phyloP scores from a whole-genome alignment of 345 rosid genomes.

The Mangifera indica region DNA sequence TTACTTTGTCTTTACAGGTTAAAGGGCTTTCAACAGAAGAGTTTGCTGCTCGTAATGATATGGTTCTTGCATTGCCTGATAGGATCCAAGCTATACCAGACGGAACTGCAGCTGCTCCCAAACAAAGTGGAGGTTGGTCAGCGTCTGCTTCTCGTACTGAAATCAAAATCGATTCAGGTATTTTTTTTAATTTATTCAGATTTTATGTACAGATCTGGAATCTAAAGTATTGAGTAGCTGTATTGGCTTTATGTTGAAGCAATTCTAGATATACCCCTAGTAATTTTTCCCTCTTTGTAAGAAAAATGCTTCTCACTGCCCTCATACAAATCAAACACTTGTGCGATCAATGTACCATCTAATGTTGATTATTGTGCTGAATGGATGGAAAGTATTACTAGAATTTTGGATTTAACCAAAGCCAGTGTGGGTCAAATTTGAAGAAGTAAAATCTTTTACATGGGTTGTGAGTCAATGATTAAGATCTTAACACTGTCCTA shows the following conservation, averaged over 20 bases:
- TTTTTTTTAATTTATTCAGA: slow-evolving; percentile 1
- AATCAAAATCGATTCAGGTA: slow-evolving; percentile 96
- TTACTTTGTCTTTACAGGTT: slow-evolving; percentile 41
- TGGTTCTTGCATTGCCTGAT: slow-evolving; percentile 86
- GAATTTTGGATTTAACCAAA: background rate
- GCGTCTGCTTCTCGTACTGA: slow-evolving; percentile 72
- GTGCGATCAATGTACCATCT: background rate
- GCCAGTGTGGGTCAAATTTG: background rate
- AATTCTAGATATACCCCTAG: background rate
- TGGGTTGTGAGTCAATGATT: background rate
- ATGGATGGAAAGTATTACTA: background rate
- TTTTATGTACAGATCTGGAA: background rate
- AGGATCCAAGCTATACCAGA: slow-evolving; percentile 96
- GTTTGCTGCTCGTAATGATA: slow-evolving; percentile 80
- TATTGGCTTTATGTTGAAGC: slow-evolving; percentile 6
- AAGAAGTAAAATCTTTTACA: background rate
- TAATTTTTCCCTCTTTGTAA: background rate
- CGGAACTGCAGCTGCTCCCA: slow-evolving; percentile 81
- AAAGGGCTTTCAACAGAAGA: slow-evolving; percentile 93
- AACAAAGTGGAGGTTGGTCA: slow-evolving; percentile 74
- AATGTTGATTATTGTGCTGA: background rate
- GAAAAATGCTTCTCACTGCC: background rate
- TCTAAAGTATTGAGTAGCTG: background rate
- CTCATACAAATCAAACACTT: background rate
- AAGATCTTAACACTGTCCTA: background rate